phyloP scores from a whole-genome alignment of 1,139 yeast genomes.

The Pichia sp. region DNA sequence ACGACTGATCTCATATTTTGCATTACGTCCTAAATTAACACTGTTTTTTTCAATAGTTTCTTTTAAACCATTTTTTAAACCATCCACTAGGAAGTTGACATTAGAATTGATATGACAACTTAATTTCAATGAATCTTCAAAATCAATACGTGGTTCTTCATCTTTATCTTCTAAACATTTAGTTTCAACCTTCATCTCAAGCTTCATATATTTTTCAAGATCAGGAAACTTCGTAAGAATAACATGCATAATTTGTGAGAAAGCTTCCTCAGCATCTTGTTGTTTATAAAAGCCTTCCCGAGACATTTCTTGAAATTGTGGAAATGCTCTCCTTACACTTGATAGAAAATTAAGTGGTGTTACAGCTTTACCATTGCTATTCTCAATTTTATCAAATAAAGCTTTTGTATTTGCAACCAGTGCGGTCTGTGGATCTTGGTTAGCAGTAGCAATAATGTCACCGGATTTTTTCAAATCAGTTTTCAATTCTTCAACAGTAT shows the following conservation, averaged over 20 bases:
- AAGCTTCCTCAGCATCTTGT: slow-evolving; percentile 98
- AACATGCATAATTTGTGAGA: slow-evolving; percentile 63
- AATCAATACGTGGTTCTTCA: slow-evolving; percentile 41
- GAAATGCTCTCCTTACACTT: slow-evolving; percentile 57
- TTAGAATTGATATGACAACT: slow-evolving; percentile 81
- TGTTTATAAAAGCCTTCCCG: slow-evolving; percentile 70
- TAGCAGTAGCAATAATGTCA: slow-evolving; percentile 22
- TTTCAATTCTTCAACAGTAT: slow-evolving; percentile 54
- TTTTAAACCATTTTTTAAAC: slow-evolving; percentile 64
- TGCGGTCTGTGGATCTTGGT: background rate
- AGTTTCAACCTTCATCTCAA: slow-evolving; percentile 56
- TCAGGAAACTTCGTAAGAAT: slow-evolving; percentile 42
- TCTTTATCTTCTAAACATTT: slow-evolving; percentile 42
- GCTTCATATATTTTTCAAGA: slow-evolving; percentile 52
- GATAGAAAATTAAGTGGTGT: slow-evolving; percentile 61
- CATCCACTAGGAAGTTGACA: slow-evolving; percentile 86
- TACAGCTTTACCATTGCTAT: slow-evolving; percentile 35
- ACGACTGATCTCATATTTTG: slow-evolving; percentile 62
- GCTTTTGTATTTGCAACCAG: slow-evolving; percentile 33
- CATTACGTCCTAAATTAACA: slow-evolving; percentile 59
- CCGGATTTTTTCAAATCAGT: slow-evolving; percentile 17
- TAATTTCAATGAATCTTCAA: slow-evolving; percentile 60
- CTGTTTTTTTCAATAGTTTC: slow-evolving; percentile 76
- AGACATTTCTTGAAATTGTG: slow-evolving; percentile 81
- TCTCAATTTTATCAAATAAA: slow-evolving; percentile 41